These are phyloP conservation scores for Prosopis cineraria DNA, from an alignment of 306 rosid genomes.

Conservation along the genomic window DNA sequence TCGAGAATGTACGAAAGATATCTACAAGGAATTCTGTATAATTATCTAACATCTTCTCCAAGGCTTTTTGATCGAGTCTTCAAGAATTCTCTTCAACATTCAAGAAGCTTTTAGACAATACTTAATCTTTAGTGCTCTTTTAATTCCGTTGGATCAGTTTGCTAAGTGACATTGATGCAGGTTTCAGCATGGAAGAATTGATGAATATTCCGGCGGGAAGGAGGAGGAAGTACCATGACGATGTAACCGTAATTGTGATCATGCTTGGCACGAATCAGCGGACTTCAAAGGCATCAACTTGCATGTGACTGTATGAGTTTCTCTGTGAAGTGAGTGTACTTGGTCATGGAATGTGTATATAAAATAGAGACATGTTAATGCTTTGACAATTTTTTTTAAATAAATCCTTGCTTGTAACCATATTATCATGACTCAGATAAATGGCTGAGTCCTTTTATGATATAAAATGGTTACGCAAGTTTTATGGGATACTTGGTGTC, in stretches of 20 bases:
- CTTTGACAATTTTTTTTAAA: not conserved
- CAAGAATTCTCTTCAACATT: no score
- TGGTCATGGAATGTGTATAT: not conserved
- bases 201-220: constrained; percentile 89
- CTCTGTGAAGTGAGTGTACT: constrained; percentile 26
- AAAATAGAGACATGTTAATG: not conserved
- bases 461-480: not conserved
- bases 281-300: constrained; percentile 91
- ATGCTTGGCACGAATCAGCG: constrained; percentile 85
- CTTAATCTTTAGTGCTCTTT: no score
- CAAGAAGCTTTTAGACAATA: no score
- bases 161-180: constrained; percentile 45
- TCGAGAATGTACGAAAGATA: no score
- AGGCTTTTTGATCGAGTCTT: no score
- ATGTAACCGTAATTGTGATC: constrained; percentile 87
- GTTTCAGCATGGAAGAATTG: constrained; percentile 88
- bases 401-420: not conserved
- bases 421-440: not conserved
- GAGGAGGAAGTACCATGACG: constrained; percentile 96
- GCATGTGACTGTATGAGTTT: constrained; percentile 45
- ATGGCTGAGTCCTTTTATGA: not conserved
- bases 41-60: no score
- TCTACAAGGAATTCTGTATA: no score
- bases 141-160: not conserved
- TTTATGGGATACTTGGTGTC: not conserved